phyloP scores from a whole-genome alignment of 139 green algal genomes.

The Micromonas commoda region DNA sequence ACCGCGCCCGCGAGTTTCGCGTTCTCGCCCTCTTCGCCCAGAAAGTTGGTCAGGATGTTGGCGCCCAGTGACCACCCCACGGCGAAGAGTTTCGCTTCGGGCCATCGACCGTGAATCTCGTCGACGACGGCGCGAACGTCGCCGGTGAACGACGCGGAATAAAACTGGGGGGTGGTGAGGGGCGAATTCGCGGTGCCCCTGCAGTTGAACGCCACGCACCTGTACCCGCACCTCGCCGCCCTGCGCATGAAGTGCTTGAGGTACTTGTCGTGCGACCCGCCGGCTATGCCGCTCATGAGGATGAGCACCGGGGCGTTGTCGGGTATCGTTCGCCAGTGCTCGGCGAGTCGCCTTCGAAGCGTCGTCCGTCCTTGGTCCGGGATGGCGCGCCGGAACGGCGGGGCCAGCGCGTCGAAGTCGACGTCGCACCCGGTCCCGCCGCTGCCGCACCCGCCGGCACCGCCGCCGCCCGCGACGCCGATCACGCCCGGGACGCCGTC shows the following conservation, averaged over 20 bases:
- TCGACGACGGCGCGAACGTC: constrained; percentile 12
- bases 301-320: constrained; percentile 24
- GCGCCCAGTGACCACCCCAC: constrained; percentile 25
- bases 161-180: constrained; percentile 30
- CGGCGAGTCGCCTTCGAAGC: background rate
- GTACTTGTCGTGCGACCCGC: constrained; percentile 29
- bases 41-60: constrained; percentile 26
- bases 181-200: constrained; percentile 12
- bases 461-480: background rate
- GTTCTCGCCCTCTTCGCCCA: constrained; percentile 11
- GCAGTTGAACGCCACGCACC: constrained; percentile 27
- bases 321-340: background rate
- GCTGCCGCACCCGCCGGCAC: background rate
- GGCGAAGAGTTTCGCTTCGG: constrained; percentile 20
- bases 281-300: constrained; percentile 25
- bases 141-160: constrained; percentile 24
- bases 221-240: background rate
- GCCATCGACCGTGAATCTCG: background rate
- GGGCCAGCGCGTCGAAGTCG: background rate
- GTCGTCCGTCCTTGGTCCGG: background rate
- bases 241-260: constrained; percentile 25
- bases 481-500: background rate
- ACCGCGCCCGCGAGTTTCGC: background rate
- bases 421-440: background rate
- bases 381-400: background rate